Evolutionary conservation across 1,284 basidiomycete species (phyloP).

Genomic region (Papiliotrema nemorosa): DNA sequence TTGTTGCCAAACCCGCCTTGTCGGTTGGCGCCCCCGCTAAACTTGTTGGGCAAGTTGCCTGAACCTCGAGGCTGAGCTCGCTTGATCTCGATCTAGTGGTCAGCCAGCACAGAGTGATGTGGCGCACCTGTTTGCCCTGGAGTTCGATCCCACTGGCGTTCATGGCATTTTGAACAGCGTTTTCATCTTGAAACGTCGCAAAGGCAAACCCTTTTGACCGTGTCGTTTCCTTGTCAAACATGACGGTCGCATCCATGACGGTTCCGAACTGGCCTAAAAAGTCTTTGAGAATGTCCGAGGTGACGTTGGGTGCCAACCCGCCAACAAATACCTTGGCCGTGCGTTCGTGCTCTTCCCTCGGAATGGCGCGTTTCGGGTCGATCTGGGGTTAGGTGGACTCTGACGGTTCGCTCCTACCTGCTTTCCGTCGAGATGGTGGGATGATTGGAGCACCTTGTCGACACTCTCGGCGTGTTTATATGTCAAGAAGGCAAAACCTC

Average conservation of each 20-base stretch:
- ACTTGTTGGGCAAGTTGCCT: slow-evolving; percentile 35
- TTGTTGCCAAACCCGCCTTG: neutral
- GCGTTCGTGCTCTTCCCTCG: slow-evolving; percentile 85
- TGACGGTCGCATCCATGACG: slow-evolving; percentile 95
- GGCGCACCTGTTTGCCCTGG: slow-evolving; percentile 80
- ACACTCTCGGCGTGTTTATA: slow-evolving; percentile 83
- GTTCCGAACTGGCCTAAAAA: slow-evolving; percentile 87
- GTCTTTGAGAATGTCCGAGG: slow-evolving; percentile 85
- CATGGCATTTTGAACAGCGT: slow-evolving; percentile 77
- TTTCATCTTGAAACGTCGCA: slow-evolving; percentile 84
- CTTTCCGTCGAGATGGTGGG: slow-evolving; percentile 90
- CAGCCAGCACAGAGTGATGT: neutral
- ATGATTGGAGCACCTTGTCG: slow-evolving; percentile 80
- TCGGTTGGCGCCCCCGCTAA: slow-evolving; percentile 36
- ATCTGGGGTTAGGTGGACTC: slow-evolving; percentile 65
- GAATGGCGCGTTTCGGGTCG: slow-evolving; percentile 97
- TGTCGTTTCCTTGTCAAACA: slow-evolving; percentile 96
- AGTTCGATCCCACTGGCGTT: slow-evolving; percentile 81
- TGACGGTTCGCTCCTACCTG: slow-evolving; percentile 60
- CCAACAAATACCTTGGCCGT: slow-evolving; percentile 95
- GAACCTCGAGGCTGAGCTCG: slow-evolving; percentile 73
- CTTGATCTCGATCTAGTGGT: slow-evolving; percentile 85
- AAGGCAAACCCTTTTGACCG: slow-evolving; percentile 98
- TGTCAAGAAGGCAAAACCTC: slow-evolving; percentile 91
- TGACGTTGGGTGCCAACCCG: slow-evolving; percentile 84